phyloP scores from a whole-genome alignment of 2,329 filamentous ascomycete species.

The Fusarium secorum region DNA sequence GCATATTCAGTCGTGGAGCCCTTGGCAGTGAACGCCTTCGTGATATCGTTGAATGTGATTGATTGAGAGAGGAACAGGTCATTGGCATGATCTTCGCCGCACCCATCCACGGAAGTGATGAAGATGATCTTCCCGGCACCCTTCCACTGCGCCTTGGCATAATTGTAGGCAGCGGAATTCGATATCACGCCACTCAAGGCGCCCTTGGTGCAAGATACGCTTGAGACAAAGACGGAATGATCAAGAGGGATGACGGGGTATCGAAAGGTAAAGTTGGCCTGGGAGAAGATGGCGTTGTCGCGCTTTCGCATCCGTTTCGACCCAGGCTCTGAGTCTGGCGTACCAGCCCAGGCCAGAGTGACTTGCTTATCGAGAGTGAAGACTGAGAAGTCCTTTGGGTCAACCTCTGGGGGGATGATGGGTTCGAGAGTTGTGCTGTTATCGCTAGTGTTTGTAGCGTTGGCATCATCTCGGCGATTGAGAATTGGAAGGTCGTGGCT shows the following conservation, averaged over 20 bases:
- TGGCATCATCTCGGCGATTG: neutral
- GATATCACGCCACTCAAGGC: neutral
- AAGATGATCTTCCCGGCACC: slow-evolving; percentile 3
- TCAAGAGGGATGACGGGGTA: slow-evolving; percentile 21
- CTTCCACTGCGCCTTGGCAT: slow-evolving; percentile 14
- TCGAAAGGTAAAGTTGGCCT: slow-evolving; percentile 19
- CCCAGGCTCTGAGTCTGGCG: neutral
- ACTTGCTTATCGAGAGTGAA: neutral
- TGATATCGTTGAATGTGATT: neutral
- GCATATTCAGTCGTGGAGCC: neutral
- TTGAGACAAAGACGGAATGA: neutral
- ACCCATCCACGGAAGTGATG: slow-evolving; percentile 5
- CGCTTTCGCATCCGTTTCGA: slow-evolving; percentile 4
- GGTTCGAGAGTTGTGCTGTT: slow-evolving; percentile 11
- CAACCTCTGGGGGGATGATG: slow-evolving; percentile 13
- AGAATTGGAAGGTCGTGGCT: neutral
- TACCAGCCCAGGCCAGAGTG: slow-evolving; percentile 19
- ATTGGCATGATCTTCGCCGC: slow-evolving; percentile 14
- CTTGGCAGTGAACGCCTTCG: neutral
- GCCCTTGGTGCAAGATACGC: neutral
- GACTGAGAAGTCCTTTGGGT: neutral
- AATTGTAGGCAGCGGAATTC: neutral
- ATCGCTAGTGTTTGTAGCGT: neutral
- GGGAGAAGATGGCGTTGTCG: slow-evolving; percentile 3
- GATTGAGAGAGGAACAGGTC: slow-evolving; percentile 7